Base-by-base conservation (phyloP, 2,329 filamentous ascomycete genomes). In the Clonostachys sp. region DNA sequence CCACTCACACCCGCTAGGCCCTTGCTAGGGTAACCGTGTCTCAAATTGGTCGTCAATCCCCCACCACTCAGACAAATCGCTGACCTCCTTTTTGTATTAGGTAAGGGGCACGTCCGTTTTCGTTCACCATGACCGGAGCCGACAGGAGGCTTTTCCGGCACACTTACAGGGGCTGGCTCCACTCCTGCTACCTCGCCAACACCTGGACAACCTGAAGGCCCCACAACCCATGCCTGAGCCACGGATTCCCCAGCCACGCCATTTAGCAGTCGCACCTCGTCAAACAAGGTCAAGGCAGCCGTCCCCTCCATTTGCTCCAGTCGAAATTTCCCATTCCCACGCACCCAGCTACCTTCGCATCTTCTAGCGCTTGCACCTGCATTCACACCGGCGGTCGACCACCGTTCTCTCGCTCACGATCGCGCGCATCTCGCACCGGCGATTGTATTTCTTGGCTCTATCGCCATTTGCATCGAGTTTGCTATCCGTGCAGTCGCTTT, bases 161-260 rank as follows among this genome's bases (percentile, higher is more conserved):
- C 8, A 40, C 13, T 16, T 30, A 30, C 24, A 30, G 24, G 24
- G 24, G 9, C 9, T 30, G 24, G 24, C 10, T 30, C 24, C 24
- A 42, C 16, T 20, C 41, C 14, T 20, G 41, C 42, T 34, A 44
- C 20, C 42, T n/a, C 14, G 24, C 24, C 42, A 44, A 33, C 14
- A 20, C n/a, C 38, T 18, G 16, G 30, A 17, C 18, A n/a, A 18
- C 34, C n/a, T 18, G 6, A 44, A 16, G 42, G 14, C 6, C 41
- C 12, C 16, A 43, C 13, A 33, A 13, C n/a, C 16, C 14, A 42
- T 30, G 18, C 42, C 17, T 24, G 34, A 39, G 44, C 44, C 34
- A 41, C 42, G 14, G 41, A 33, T 45, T 48, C 58, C 64, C 66
- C 66, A 68, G 66, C 66, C 66, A 68, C 66, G 60, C 60, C 60